Percentiles rank a stretch among this genome's conserved stretches.
Evolutionary conservation across 805 yeast species (phyloP).

Genomic region (Yarrowia yakushimensis): DNA sequence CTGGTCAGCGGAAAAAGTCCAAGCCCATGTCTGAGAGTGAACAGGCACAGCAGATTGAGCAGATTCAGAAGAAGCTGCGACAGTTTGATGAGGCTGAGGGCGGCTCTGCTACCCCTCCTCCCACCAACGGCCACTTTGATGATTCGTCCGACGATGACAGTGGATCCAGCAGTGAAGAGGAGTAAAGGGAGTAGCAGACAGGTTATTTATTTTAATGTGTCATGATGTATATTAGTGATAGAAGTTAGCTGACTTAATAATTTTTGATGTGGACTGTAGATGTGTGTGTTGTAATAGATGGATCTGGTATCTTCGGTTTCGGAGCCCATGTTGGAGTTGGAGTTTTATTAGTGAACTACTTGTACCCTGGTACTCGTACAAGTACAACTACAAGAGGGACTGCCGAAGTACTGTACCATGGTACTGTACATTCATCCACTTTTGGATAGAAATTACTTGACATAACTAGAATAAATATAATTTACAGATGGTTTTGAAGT

Average conservation of each 20-base stretch:
- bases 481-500: not conserved
- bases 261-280: not conserved
- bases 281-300: not conserved
- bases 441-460: no score
- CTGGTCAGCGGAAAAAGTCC: conserved; percentile 43
- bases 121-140: conserved; percentile 31
- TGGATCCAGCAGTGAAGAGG: conserved; percentile 38
- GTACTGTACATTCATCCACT: no score
- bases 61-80: conserved; percentile 69
- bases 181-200: conserved; percentile 33
- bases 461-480: conserved; percentile 9
- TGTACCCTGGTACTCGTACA: no score
- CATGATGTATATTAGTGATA: conserved; percentile 24
- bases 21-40: conserved; percentile 63
- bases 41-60: conserved; percentile 63
- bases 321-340: no score
- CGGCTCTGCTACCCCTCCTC: conserved; percentile 31
- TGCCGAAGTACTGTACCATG: no score
- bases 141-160: conserved; percentile 32
- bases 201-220: conserved; percentile 27
- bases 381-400: no score
- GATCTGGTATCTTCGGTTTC: no score
- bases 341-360: no score
- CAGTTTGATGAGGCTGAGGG: conserved; percentile 49
- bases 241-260: conserved; percentile 13